phyloP scores from a whole-genome alignment of 139 green algal genomes.

The Chlamydomonas sp. region DNA sequence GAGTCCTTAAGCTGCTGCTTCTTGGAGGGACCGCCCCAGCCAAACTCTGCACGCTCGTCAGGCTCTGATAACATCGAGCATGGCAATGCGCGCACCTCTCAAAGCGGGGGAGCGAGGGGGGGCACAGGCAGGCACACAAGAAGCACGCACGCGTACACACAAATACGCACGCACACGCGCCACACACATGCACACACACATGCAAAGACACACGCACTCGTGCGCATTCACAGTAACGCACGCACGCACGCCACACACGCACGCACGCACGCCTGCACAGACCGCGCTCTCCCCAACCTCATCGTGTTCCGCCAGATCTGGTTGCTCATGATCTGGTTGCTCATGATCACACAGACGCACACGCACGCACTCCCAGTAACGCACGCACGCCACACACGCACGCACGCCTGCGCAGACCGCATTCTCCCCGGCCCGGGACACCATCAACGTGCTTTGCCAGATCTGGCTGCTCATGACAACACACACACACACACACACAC shows the following conservation, averaged over 20 bases:
- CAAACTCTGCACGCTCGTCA: too few species aligned
- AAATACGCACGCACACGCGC: neutral
- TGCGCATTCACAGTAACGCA: neutral
- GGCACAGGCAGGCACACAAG: neutral
- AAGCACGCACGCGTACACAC: neutral
- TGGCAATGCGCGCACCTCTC: too few species aligned
- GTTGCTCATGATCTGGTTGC: constrained; percentile 2
- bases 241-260: neutral
- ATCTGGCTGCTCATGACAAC: constrained; percentile 60
- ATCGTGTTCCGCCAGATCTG: neutral
- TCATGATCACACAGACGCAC: neutral
- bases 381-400: neutral
- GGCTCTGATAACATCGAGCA: too few species aligned
- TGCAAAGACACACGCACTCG: neutral
- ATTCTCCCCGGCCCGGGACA: constrained; percentile 75
- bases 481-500: neutral
- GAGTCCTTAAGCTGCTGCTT: too few species aligned
- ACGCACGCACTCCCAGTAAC: neutral
- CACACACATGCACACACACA: too few species aligned
- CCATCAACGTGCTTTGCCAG: constrained; percentile 55
- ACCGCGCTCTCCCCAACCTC: constrained; percentile 22
- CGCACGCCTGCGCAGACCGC: constrained; percentile 3
- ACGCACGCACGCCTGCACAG: neutral
- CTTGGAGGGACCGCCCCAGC: too few species aligned
- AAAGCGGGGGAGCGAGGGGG: too few species aligned